These are phyloP conservation scores for Pichia cephalocereana DNA, from an alignment of 805 yeast species.

Conservation along the genomic window DNA sequence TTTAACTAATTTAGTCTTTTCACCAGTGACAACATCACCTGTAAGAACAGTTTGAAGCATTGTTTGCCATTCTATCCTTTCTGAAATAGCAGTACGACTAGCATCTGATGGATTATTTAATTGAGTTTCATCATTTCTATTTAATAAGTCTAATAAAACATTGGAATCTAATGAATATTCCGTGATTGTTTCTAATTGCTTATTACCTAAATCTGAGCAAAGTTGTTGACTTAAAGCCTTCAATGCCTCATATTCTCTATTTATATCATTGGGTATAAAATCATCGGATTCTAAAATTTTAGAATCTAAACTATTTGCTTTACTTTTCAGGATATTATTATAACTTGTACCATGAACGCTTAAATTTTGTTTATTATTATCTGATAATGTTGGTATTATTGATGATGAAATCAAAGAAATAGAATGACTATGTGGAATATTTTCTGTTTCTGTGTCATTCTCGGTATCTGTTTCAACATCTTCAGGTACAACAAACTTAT, in stretches of 20 bases:
- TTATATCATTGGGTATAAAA: slow-evolving; percentile 8
- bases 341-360: not conserved
- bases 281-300: slow-evolving; percentile 5
- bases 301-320: slow-evolving; percentile 1
- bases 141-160: slow-evolving; percentile 24
- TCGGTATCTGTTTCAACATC: slow-evolving; percentile 20
- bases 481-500: slow-evolving; percentile 34
- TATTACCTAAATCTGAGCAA: slow-evolving; percentile 20
- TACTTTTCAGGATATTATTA: not conserved
- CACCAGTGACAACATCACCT: slow-evolving; percentile 90
- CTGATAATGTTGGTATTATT: too few relatives aligned
- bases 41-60: slow-evolving; percentile 85
- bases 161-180: slow-evolving; percentile 29
- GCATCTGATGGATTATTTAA: slow-evolving; percentile 21
- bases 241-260: slow-evolving; percentile 22
- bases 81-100: slow-evolving; percentile 34
- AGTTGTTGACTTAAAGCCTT: slow-evolving; percentile 24
- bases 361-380: too few relatives aligned
- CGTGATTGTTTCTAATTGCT: slow-evolving; percentile 26
- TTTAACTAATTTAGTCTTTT: slow-evolving; percentile 66
- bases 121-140: slow-evolving; percentile 29
- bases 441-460: not conserved
- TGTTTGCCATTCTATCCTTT: slow-evolving; percentile 91
- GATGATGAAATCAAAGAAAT: too few relatives aligned
- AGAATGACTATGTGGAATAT: too few relatives aligned